Evolutionary conservation across 1,284 basidiomycete species (phyloP), one percentile per base, ranked within the genome.

Genomic region (Cronartium ribicola): DNA sequence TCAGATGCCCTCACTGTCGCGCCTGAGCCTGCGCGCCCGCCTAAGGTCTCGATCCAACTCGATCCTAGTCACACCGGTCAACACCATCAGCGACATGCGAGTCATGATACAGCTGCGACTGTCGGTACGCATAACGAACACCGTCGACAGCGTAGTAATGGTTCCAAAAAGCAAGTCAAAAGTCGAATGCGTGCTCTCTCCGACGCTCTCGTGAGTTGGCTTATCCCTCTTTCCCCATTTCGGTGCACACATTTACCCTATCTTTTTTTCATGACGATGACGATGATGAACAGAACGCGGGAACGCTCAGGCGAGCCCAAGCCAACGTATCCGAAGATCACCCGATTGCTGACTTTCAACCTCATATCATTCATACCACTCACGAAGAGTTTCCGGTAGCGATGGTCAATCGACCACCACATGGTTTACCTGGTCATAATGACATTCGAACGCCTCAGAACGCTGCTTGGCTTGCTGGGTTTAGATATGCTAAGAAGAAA

Each of bases 401-500:
- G 3, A 84, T 91, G 80, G 86, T 88, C 66, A 90, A 88, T 79
- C 86, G 90, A 17, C 83, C 85, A 61, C 88, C 89, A 0, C 86
- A 87, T 77, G 88, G 88, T 75, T 80, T 79, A n/a, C 85, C 84
- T 0, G 84, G 84, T 1, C 85, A 86, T 77, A 83, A 82, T 48
- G 85, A 88, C 77, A 84, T 87, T 41, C 81, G 84, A 40, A 87
- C 87, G 74, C 87, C 89, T 0, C 90, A 91, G 80, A 88, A 89
- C 75, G 86, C 86, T 0, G 89, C 89, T 2, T 91, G 89, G 89
- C 84, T 91, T 39, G 87, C 88, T 7, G 89, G 85, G 0, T 85
- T 90, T 79, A 84, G 86, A 64, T 87, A 88, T 77, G 89, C 90
- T 13, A 82, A 86, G 80, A 84, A 85, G 77, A 86, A 84, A 76